Conservation (phyloP, 2,329 filamentous ascomycete species). For the Emmonsia crescens region DNA sequence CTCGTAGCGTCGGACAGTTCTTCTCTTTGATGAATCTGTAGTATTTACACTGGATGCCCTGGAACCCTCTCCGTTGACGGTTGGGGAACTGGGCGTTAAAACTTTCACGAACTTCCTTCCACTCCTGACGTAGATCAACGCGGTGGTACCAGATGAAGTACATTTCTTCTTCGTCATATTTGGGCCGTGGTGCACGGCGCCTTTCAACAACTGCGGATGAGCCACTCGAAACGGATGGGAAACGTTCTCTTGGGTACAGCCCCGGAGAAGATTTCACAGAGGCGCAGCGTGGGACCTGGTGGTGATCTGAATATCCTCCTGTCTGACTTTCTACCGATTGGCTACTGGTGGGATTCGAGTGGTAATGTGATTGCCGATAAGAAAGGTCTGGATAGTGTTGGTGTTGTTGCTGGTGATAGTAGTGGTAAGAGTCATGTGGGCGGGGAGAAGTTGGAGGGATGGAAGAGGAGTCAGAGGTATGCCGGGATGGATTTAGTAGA, state of each 20-base stretch:
- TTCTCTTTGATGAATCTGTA: slow-evolving; percentile 39
- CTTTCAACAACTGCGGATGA: slow-evolving; percentile 27
- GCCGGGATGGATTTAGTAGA: slow-evolving; percentile 9
- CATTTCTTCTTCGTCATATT: slow-evolving; percentile 38
- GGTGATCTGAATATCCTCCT: slow-evolving; percentile 2
- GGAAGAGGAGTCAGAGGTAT: slow-evolving; percentile 3
- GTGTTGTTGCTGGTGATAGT: slow-evolving; percentile 6
- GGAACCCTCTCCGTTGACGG: slow-evolving; percentile 30
- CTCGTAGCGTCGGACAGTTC: slow-evolving; percentile 34
- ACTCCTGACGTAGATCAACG: slow-evolving; percentile 36
- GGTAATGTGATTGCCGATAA: slow-evolving; percentile 5
- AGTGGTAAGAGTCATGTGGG: slow-evolving; percentile 2
- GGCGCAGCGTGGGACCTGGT: slow-evolving; percentile 3
- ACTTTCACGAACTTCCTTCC: slow-evolving; percentile 35
- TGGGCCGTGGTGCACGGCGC: slow-evolving; percentile 34
- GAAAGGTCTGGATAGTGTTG: background rate
- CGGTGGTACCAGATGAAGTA: slow-evolving; percentile 42
- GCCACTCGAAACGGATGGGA: slow-evolving; percentile 32
- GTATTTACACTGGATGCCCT: slow-evolving; percentile 41
- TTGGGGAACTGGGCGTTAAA: slow-evolving; percentile 35
- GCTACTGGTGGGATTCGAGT: background rate
- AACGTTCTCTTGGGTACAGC: slow-evolving; percentile 29
- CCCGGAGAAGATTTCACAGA: slow-evolving; percentile 27
- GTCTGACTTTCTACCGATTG: background rate
- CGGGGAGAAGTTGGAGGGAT: background rate